phyloP scores from a whole-genome alignment of 352 stramenopile species.

The Phytophthora cryptogea region DNA sequence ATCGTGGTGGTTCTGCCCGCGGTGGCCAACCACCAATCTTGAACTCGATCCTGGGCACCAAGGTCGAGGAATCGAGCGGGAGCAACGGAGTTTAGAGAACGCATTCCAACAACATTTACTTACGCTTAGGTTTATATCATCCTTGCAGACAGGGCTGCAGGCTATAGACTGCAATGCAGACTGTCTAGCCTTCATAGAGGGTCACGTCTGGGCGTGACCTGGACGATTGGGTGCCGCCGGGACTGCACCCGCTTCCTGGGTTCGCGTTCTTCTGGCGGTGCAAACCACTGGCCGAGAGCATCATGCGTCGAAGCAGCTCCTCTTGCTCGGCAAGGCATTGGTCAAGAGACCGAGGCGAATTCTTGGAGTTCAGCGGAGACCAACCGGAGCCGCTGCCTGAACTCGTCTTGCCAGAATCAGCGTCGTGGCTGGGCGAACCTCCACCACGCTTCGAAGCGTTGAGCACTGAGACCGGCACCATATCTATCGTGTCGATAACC shows the following conservation, averaged over 20 bases:
- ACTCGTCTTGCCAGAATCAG: conserved; percentile 14
- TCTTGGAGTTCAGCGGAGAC: conserved; percentile 27
- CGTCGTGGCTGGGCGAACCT: conserved; percentile 10
- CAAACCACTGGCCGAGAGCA: conserved; percentile 37
- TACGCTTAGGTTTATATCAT: conserved; percentile 32
- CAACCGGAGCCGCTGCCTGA: conserved; percentile 18
- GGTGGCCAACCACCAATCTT: conserved; percentile 11
- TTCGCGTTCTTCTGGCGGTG: conserved; percentile 19
- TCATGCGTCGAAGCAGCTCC: conserved; percentile 45
- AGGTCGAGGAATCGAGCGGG: conserved; percentile 2
- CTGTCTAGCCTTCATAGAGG: conserved; percentile 28
- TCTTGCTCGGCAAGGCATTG: conserved; percentile 49
- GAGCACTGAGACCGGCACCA: conserved; percentile 35
- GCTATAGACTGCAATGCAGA: background rate
- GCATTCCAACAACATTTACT: conserved; percentile 12
- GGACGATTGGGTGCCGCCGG: conserved; percentile 14
- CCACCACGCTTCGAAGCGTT: conserved; percentile 8
- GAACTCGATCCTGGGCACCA: conserved; percentile 9
- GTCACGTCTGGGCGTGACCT: conserved; percentile 28
- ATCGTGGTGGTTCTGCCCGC: background rate
- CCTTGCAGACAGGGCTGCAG: conserved; percentile 21
- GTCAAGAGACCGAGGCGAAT: conserved; percentile 38
- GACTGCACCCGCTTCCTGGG: conserved; percentile 20
- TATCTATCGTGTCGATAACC: conserved; percentile 56
- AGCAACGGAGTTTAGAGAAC: conserved; percentile 9